Conservation (phyloP, 2,329 filamentous ascomycete species). For the Penicillium decumbens region DNA sequence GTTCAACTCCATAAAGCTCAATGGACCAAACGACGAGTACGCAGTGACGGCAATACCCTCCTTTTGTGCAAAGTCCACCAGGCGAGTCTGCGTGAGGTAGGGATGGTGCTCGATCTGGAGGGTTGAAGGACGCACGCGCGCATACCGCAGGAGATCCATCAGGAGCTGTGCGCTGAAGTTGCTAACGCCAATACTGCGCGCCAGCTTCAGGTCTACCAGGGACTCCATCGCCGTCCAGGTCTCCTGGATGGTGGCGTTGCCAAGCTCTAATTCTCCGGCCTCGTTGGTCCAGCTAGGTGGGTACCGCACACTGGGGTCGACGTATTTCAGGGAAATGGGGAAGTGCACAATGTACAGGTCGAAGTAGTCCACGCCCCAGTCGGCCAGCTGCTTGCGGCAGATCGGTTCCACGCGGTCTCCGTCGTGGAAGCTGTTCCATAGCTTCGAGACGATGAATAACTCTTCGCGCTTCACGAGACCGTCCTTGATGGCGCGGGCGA, state of each 20-base stretch:
- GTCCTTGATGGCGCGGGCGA: conserved; percentile 74
- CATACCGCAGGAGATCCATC: conserved; percentile 75
- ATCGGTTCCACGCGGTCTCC: conserved; percentile 71
- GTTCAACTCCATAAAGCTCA: conserved; percentile 72
- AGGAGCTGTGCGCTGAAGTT: conserved; percentile 77
- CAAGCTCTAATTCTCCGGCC: conserved; percentile 59
- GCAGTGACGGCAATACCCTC: conserved; percentile 72
- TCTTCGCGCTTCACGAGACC: conserved; percentile 78
- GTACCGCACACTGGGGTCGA: conserved; percentile 73
- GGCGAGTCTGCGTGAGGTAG: conserved; percentile 70
- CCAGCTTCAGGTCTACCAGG: conserved; percentile 64
- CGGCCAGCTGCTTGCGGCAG: conserved; percentile 68
- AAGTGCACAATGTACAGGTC: conserved; percentile 89
- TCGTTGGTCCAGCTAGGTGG: conserved; percentile 69
- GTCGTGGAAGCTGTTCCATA: conserved; percentile 91
- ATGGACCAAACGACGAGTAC: conserved; percentile 78
- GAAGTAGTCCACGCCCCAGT: conserved; percentile 85
- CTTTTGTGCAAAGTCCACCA: conserved; percentile 64
- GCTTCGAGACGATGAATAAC: conserved; percentile 87
- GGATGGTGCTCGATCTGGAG: conserved; percentile 90
- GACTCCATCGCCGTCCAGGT: conserved; percentile 79
- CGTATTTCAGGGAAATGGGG: conserved; percentile 78
- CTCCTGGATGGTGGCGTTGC: conserved; percentile 69
- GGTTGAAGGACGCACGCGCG: conserved; percentile 66
- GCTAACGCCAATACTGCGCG: conserved; percentile 70